phyloP scores from a whole-genome alignment of 176 grass and related monocot species.

The Musa troglodytarum region DNA sequence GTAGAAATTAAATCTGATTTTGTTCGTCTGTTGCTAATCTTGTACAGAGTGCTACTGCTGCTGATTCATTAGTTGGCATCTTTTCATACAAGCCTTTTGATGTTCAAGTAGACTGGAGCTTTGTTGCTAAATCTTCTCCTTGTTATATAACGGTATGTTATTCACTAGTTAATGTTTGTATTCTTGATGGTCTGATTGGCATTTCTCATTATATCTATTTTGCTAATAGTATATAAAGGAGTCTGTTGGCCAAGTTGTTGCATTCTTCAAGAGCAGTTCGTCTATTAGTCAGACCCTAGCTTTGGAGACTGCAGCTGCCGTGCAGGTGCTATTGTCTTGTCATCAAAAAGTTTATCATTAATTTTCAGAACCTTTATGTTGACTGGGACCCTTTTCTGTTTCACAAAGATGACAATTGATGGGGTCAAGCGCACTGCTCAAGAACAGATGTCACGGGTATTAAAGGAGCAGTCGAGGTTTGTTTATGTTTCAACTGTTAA shows the following conservation, averaged over 20 bases:
- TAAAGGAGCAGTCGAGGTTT: slow-evolving; percentile 87
- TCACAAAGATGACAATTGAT: slow-evolving; percentile 83
- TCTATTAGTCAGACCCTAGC: slow-evolving; percentile 80
- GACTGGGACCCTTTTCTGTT: slow-evolving; percentile 11
- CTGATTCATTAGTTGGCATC: slow-evolving; percentile 70
- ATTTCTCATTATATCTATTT: slow-evolving; percentile 22
- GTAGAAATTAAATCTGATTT: slow-evolving; percentile 1
- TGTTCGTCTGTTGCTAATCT: neutral
- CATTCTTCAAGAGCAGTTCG: slow-evolving; percentile 89
- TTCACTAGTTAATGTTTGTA: slow-evolving; percentile 8
- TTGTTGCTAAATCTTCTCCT: slow-evolving; percentile 85
- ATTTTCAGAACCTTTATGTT: neutral
- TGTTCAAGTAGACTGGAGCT: slow-evolving; percentile 89
- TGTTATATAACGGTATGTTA: slow-evolving; percentile 92
- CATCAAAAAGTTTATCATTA: neutral
- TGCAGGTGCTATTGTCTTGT: slow-evolving; percentile 48
- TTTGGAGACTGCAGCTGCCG: slow-evolving; percentile 81
- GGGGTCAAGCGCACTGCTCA: slow-evolving; percentile 90
- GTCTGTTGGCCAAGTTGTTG: slow-evolving; percentile 70
- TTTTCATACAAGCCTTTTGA: slow-evolving; percentile 92
- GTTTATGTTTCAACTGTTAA: slow-evolving; percentile 1
- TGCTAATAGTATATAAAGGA: slow-evolving; percentile 76
- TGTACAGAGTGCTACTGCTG: slow-evolving; percentile 55
- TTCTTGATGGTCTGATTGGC: slow-evolving; percentile 9
- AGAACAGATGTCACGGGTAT: slow-evolving; percentile 70